Evolutionary conservation across 495 filamentous ascomycete species (phyloP).

Genomic region (Rhypophila decipiens): DNA sequence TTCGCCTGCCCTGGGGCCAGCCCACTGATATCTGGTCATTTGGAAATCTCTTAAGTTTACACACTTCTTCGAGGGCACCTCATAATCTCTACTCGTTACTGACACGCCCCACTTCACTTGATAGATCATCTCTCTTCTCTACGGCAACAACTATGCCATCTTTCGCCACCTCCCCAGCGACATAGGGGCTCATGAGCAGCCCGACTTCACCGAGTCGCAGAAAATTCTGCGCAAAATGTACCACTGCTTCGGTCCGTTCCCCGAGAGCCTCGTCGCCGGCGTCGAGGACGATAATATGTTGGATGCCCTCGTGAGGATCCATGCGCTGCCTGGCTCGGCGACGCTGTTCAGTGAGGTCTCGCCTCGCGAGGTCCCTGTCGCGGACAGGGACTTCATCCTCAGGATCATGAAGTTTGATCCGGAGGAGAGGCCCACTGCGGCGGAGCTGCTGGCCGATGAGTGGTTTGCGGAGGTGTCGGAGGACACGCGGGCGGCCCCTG

Average conservation of each 20-base stretch:
- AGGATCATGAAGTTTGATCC: conserved; percentile 15
- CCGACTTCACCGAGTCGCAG: conserved; percentile 33
- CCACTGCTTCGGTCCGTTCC: conserved; percentile 39
- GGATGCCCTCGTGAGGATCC: conserved; percentile 16
- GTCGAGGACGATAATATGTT: conserved; percentile 15
- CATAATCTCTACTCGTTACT: no score
- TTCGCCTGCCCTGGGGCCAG: no score
- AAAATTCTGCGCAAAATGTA: conserved; percentile 36
- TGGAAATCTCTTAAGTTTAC: conserved; percentile 29
- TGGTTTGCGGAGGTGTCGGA: conserved; percentile 13
- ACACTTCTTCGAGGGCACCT: no score
- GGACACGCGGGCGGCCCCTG: conserved; percentile 14
- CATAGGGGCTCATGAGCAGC: conserved; percentile 19
- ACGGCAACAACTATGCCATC: conserved; percentile 32
- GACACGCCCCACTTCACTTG: no score
- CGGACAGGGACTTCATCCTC: conserved; percentile 9
- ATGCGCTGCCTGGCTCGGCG: conserved; percentile 10
- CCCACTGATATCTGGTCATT: conserved; percentile 43
- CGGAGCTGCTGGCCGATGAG: conserved; percentile 7
- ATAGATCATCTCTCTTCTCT: conserved; percentile 37
- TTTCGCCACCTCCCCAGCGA: conserved; percentile 37
- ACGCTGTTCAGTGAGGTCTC: conserved; percentile 10
- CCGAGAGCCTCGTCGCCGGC: conserved; percentile 27
- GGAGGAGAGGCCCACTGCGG: conserved; percentile 12
- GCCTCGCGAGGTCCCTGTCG: conserved; percentile 5